These are phyloP conservation scores for Solanum bulbocastanum DNA, from an alignment of 257 asterid species.

Conservation along the genomic window DNA sequence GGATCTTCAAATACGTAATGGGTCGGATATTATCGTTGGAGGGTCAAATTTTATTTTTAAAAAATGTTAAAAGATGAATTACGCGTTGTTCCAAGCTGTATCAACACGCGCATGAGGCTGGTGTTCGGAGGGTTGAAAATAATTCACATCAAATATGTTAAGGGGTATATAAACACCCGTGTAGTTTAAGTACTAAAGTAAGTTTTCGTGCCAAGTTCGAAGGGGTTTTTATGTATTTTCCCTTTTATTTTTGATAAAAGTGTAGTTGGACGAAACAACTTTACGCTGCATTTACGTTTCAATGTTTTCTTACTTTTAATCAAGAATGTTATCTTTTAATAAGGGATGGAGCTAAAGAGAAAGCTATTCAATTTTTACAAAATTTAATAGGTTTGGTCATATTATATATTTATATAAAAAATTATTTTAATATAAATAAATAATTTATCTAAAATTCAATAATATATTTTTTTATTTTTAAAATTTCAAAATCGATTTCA, in stretches of 20 bases:
- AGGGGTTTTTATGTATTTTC: too few species aligned
- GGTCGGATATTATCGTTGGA: too few species aligned
- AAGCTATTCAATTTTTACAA: too few species aligned
- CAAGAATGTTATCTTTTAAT: background rate
- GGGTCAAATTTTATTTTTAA: too few species aligned
- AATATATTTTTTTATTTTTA: accelerated
- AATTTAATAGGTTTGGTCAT: too few species aligned
- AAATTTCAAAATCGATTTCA: background rate
- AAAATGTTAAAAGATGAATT: too few species aligned
- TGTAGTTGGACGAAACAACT: background rate
- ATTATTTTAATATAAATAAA: background rate
- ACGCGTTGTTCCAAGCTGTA: too few species aligned
- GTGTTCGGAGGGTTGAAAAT: too few species aligned
- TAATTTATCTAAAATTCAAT: background rate
- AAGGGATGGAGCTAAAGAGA: background rate
- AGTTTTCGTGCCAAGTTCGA: background rate
- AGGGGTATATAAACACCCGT: background rate
- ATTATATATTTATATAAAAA: background rate
- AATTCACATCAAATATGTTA: background rate
- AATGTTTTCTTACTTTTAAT: background rate
- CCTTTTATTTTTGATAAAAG: background rate
- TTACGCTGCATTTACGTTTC: background rate
- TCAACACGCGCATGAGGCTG: too few species aligned
- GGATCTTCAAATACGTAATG: too few species aligned
- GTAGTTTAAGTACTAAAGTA: too few species aligned